Base-by-base conservation (phyloP, 305 asterid species). In the Andrographis paniculata region DNA sequence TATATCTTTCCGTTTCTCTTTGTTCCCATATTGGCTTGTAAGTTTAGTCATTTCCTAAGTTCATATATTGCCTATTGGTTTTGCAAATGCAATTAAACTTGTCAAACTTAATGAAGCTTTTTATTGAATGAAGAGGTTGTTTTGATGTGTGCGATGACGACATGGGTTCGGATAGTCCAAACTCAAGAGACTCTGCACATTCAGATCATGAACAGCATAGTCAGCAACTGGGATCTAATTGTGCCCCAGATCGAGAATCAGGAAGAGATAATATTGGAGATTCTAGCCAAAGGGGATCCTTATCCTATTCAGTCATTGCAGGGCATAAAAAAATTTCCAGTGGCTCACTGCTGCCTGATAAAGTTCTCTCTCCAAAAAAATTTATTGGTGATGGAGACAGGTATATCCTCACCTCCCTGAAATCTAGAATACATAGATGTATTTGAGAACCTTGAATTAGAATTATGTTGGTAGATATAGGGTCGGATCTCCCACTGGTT, bases 91-190 rank as follows among this genome's bases (percentile, higher is more conserved):
- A 35, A 1, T 35, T 35, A 12, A 35, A 5, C 5, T 30, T 14
- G 4, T 4, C 55, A 16, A 14, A 35, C 44, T 38, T 45, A 6
- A n/a, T 50, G 42, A 20, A 36, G 17, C 36, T 36, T 37, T 45
- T 20, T 48, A 20, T 57, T 52, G 56, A 48, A 58, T 9, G 20
- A 72, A 75, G 82, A 74, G 94, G 81, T 22, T 91, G 87, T 72
- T 91, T 91, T 66, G 96, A 91, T 81, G 76, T 87, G 41, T 48
- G 72, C 58, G 96, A 87, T 59, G 84, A 84, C 64, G 87, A 80
- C 45, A 53, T 60, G 28, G 77, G 62, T 69, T 63, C 69, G 56
- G 73, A 69, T 52, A 78, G 86, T 76, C 93, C 93, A 48, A 61
- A 74, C 56, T 76, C 80, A 50, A 75, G 63, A 55, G 68, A 62